phyloP scores from a whole-genome alignment of 225 moss, liverwort and hornwort species.

The Physcomitrellopsis africana region DNA sequence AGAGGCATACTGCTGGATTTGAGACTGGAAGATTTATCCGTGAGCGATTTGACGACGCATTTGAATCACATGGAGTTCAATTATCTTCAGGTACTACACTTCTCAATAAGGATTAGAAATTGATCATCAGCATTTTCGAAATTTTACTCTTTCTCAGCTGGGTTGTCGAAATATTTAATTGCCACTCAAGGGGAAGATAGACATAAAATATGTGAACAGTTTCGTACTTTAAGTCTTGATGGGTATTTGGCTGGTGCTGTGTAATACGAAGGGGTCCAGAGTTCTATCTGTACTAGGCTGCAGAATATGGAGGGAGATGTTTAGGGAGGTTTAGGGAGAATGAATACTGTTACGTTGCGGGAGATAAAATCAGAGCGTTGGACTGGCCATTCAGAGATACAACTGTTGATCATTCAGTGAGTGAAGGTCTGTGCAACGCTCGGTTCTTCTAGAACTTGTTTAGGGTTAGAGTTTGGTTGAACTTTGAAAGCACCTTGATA shows the following conservation, averaged over 20 bases:
- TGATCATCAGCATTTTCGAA: conserved; percentile 5
- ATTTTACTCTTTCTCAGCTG: conserved; percentile 7
- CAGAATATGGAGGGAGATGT: neutral
- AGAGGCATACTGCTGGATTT: conserved; percentile 26
- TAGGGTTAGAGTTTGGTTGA: conserved; percentile 25
- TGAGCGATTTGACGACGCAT: conserved; percentile 70
- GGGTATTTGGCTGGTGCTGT: conserved; percentile 20
- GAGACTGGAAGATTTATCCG: conserved; percentile 43
- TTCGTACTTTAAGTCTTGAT: conserved; percentile 18
- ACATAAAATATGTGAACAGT: conserved; percentile 7
- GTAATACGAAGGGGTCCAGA: conserved; percentile 10
- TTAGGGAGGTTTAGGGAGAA: conserved; percentile 21
- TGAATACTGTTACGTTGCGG: conserved; percentile 12
- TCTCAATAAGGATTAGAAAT: conserved; percentile 16
- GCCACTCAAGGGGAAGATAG: neutral
- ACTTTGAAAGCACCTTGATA: conserved; percentile 25
- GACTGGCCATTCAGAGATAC: conserved; percentile 10
- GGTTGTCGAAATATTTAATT: neutral
- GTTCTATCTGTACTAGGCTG: conserved; percentile 12
- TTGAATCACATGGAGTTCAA: conserved; percentile 93
- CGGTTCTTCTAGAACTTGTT: neutral
- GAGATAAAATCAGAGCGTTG: conserved; percentile 15
- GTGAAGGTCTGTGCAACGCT: conserved; percentile 1
- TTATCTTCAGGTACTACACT: conserved; percentile 75
- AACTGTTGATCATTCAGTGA: conserved; percentile 1